Evolutionary conservation across 129 eudicot genomes (phyloP).

Genomic region (Cynara cardunculus): DNA sequence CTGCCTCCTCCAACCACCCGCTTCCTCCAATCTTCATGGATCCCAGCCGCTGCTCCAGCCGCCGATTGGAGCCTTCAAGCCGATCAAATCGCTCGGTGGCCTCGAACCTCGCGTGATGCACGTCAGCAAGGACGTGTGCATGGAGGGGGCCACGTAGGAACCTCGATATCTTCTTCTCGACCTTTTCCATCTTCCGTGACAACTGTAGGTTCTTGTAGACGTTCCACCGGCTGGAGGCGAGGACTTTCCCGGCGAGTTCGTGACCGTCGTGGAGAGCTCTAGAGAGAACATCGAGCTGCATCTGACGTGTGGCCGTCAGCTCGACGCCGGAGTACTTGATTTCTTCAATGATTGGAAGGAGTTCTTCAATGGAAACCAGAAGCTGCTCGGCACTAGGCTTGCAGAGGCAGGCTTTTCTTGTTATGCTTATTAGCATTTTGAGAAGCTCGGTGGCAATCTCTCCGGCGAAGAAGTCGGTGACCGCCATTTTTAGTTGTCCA

Average conservation of each 20-base stretch:
- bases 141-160: constrained; percentile 60
- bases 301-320: constrained; percentile 56
- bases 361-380: constrained; percentile 40
- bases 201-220: constrained; percentile 65
- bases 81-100: constrained; percentile 64
- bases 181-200: constrained; percentile 72
- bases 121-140: constrained; percentile 90
- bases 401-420: constrained; percentile 57
- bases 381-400: constrained; percentile 65
- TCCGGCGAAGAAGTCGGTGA: constrained; percentile 83
- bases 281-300: constrained; percentile 70
- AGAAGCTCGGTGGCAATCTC: constrained; percentile 88
- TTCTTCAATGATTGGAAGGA: constrained; percentile 80
- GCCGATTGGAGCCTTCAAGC: constrained; percentile 39
- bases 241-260: constrained; percentile 60
- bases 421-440: constrained; percentile 49
- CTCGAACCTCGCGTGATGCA: constrained; percentile 71
- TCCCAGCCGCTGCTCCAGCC: constrained; percentile 64
- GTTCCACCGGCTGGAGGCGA: constrained; percentile 71
- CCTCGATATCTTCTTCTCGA: constrained; percentile 56
- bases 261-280: constrained; percentile 48
- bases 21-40: constrained; percentile 56
- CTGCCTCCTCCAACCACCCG: constrained; percentile 44
- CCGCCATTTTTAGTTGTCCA: constrained; percentile 35
- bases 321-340: constrained; percentile 83